A percentile compares a stretch with the other conserved stretches of the same genome.
Evolutionary conservation across 2,329 filamentous ascomycete species (phyloP).

Genomic region (Nothopassalora personata): DNA sequence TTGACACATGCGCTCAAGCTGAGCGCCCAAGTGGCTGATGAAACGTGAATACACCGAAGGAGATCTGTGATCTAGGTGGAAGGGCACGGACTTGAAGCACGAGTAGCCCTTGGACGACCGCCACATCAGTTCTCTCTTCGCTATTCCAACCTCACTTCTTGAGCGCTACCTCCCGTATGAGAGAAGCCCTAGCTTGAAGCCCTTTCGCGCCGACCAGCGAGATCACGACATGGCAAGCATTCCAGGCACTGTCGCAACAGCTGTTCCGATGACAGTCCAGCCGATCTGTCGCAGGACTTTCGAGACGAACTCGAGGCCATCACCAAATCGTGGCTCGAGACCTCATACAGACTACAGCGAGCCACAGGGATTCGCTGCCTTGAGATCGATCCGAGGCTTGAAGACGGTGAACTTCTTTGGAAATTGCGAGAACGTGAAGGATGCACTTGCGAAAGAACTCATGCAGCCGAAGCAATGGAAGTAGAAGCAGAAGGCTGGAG

Average conservation of each 20-base stretch:
- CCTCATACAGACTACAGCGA: not conserved
- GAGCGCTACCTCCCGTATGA: too few species aligned
- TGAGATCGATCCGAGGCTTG: not conserved
- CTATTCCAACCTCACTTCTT: too few species aligned
- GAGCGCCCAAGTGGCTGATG: not conserved
- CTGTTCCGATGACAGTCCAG: too few species aligned
- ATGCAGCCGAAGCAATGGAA: not conserved
- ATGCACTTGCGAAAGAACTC: not conserved
- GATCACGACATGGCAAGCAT: too few species aligned
- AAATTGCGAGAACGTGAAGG: not conserved
- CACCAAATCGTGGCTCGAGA: not conserved
- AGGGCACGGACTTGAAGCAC: not conserved
- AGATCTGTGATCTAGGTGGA: too few species aligned
- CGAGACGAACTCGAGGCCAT: not conserved
- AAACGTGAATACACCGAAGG: not conserved
- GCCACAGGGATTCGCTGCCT: not conserved
- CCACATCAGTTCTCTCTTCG: too few species aligned
- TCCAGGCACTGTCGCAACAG: too few species aligned
- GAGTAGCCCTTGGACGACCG: too few species aligned
- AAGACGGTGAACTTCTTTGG: constrained; percentile 1
- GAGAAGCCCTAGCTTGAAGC: too few species aligned
- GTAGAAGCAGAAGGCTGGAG: not conserved
- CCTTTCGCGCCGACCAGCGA: too few species aligned
- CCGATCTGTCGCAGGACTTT: not conserved
- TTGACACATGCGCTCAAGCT: constrained; percentile 13